Evolutionary conservation across 495 filamentous ascomycete genomes (phyloP).

Genomic region (Physcia stellaris): DNA sequence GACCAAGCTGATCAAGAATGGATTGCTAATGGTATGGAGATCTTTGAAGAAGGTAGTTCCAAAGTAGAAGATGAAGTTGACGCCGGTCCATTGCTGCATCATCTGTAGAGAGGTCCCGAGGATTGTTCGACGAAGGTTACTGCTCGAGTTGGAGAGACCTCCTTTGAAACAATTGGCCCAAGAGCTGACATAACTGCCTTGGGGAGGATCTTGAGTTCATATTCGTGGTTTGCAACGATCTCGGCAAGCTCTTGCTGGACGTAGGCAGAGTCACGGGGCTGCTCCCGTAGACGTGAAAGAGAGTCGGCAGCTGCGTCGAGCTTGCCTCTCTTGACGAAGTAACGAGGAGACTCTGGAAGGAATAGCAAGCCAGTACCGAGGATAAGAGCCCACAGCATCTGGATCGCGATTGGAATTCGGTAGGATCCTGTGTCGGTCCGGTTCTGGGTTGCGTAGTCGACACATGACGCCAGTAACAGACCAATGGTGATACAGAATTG

Average conservation of each 20-base stretch:
- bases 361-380: slow-evolving; percentile 50
- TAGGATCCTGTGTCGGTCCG: slow-evolving; percentile 50
- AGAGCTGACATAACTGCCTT: slow-evolving; percentile 41
- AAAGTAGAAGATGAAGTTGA: slow-evolving; percentile 94
- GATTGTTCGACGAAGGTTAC: slow-evolving; percentile 59
- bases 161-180: slow-evolving; percentile 60
- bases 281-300: slow-evolving; percentile 30
- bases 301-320: slow-evolving; percentile 27
- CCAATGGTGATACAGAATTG: slow-evolving; percentile 63
- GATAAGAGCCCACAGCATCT: slow-evolving; percentile 54
- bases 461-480: slow-evolving; percentile 56
- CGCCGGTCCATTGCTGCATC: slow-evolving; percentile 66
- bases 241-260: slow-evolving; percentile 57
- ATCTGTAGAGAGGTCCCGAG: slow-evolving; percentile 58
- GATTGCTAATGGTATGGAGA: slow-evolving; percentile 52
- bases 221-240: slow-evolving; percentile 65
- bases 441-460: slow-evolving; percentile 54
- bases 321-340: slow-evolving; percentile 43
- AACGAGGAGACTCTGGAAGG: slow-evolving; percentile 66
- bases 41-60: slow-evolving; percentile 64
- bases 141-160: slow-evolving; percentile 42
- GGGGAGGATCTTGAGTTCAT: slow-evolving; percentile 45
- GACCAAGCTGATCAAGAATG: slow-evolving; percentile 69
- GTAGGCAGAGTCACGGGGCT: slow-evolving; percentile 43
- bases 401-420: slow-evolving; percentile 55